Evolutionary conservation across 257 asterid species (phyloP), one percentile per base, ranked within the genome.

Genomic region (Buddleja alternifolia): DNA sequence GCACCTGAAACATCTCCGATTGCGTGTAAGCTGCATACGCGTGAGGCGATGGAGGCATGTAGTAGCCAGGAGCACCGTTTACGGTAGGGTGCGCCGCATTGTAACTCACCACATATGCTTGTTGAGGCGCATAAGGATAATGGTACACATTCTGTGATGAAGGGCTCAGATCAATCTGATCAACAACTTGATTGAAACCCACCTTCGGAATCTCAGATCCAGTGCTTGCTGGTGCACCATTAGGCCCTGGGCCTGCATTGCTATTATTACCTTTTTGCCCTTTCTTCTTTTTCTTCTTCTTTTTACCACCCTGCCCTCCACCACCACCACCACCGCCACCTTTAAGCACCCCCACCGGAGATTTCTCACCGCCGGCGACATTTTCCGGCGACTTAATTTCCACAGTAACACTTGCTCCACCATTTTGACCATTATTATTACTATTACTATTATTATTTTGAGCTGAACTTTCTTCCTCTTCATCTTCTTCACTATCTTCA

Each of bases 221-320:
- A 6, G 79, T 74, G 80, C 47, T 19, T 29, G 83, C 56, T 0
- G 79, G 86, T 57, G 78, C 86, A 77, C 77, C 79, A 15, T 19
- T 40, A 25, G 74, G 0, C 25, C 34, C 75, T 57, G 75, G 10
- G 39, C 75, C 83, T 0, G 76, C 76, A 70, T 67, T 77, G 19
- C 21, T 70, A 17, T 20, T 67, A 0, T 54, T 61, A n/a, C 48
- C 64, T 32, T 75, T 75, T 23, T 64, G 46, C 78, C 73, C 67
- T 79, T 82, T 42, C 75, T 74, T 76, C 73, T 70, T 74, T 59
- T 77, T 87, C 54, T 87, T 90, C 77, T 90, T 90, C 86, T 90
- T 85, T 75, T 83, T 85, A 53, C 81, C 82, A 63, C 83, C n/a
- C n/a, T n/a, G n/a, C n/a, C n/a, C n/a, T n/a, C n/a, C 84, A 23